Percentiles rank a stretch among this genome's conserved stretches.
These are phyloP conservation scores for Collybia nuda DNA, from an alignment of 768 basidiomycete genomes.

Conservation along the genomic window DNA sequence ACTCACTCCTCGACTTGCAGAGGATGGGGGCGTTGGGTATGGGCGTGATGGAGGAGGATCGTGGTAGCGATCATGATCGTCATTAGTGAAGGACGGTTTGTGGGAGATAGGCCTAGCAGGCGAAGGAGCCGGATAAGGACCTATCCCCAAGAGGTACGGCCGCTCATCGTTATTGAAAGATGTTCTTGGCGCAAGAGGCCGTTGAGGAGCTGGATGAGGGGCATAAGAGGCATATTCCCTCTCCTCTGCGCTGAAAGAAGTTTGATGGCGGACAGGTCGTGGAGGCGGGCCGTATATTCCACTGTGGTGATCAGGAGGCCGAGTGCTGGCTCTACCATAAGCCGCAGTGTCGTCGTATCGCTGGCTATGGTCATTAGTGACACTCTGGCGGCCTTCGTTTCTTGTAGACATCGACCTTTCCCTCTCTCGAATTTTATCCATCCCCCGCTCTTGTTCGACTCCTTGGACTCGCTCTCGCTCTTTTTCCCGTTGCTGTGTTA, in stretches of 20 bases:
- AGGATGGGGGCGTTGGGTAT: slow-evolving; percentile 18
- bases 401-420: slow-evolving; percentile 13
- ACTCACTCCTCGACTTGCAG: slow-evolving; percentile 10
- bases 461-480: background rate
- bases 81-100: slow-evolving; percentile 24
- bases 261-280: slow-evolving; percentile 11
- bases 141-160: background rate
- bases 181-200: background rate
- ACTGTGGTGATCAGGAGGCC: background rate
- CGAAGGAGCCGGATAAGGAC: slow-evolving; percentile 9
- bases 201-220: background rate
- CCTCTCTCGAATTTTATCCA: slow-evolving; percentile 14
- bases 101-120: slow-evolving; percentile 18
- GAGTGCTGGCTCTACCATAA: background rate
- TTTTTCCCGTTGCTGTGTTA: background rate
- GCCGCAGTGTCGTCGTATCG: slow-evolving; percentile 9
- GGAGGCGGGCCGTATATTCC: background rate
- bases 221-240: slow-evolving; percentile 5
- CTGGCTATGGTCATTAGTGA: background rate
- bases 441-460: slow-evolving; percentile 6
- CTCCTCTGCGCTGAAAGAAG: slow-evolving; percentile 17
- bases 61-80: slow-evolving; percentile 15
- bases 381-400: slow-evolving; percentile 30
- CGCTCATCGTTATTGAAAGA: slow-evolving; percentile 1
- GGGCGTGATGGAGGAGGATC: slow-evolving; percentile 9